These are phyloP conservation scores for Omphalotus guepiniiformis DNA, from an alignment of 768 basidiomycete genomes.

Conservation along the genomic window DNA sequence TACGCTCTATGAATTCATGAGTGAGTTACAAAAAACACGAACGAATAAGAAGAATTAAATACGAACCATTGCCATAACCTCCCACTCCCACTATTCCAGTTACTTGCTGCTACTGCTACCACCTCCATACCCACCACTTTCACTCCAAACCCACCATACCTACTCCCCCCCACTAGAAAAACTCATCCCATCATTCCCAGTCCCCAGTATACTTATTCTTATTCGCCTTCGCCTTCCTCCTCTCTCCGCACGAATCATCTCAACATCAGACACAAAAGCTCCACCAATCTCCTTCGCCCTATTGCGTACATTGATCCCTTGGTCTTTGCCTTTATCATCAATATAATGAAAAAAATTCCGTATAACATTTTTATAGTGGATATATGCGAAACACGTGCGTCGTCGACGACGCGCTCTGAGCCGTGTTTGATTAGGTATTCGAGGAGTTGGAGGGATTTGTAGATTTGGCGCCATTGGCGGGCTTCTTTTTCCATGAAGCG, in stretches of 20 bases:
- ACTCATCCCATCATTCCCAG: conserved; percentile 75
- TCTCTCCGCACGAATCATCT: conserved; percentile 82
- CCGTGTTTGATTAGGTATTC: conserved; percentile 98
- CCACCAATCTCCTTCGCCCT: conserved; percentile 89
- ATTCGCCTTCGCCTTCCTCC: conserved; percentile 94
- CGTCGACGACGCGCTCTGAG: conserved; percentile 96
- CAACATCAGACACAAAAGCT: conserved; percentile 88
- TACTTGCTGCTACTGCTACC: conserved; percentile 39
- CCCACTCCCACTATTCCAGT: no score
- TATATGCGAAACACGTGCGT: conserved; percentile 90
- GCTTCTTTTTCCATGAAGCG: conserved; percentile 99
- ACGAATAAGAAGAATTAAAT: no score
- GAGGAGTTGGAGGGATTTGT: conserved; percentile 94
- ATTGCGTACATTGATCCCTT: conserved; percentile 97
- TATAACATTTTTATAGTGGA: conserved; percentile 96
- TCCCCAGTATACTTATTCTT: conserved; percentile 79
- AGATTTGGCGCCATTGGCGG: conserved; percentile 96
- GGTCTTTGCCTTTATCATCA: conserved; percentile 98
- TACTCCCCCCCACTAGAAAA: conserved; percentile 53
- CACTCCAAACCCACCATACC: conserved; percentile 45
- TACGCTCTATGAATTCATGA: no score
- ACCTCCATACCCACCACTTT: conserved; percentile 36
- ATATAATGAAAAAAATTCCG: conserved; percentile 98
- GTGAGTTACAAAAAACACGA: no score
- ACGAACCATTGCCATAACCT: no score